Percentiles rank a stretch among this genome's conserved stretches.
Conservation (phyloP, 2,329 filamentous ascomycete genomes). For the Clarireedia paspali region DNA sequence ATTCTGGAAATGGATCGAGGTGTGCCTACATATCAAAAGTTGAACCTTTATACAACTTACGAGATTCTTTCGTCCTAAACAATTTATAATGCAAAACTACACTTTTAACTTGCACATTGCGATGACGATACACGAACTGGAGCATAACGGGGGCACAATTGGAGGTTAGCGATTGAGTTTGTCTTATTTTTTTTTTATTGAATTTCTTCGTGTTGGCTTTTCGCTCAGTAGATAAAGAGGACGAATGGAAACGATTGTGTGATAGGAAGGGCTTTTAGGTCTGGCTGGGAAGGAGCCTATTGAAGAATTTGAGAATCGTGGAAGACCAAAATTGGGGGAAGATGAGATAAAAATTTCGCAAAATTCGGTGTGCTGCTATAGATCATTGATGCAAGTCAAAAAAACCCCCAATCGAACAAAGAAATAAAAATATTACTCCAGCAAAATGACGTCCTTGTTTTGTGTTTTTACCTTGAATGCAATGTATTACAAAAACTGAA, state of each 20-base stretch:
- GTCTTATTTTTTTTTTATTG: conserved; percentile 5
- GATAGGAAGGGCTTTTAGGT: neutral
- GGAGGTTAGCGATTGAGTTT: conserved; percentile 23
- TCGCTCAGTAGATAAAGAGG: neutral
- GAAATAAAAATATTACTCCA: neutral
- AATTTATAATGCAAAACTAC: conserved; percentile 7
- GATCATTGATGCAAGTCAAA: conserved; percentile 1
- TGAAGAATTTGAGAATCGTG: neutral
- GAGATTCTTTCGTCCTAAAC: neutral
- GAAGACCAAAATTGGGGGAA: neutral
- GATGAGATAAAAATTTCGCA: neutral
- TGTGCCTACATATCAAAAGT: neutral
- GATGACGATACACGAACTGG: conserved; percentile 9
- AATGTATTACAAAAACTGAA: no score
- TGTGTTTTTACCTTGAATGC: no score
- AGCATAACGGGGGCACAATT: conserved; percentile 22
- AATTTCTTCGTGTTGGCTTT: neutral
- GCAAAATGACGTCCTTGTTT: no score
- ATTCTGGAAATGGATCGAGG: neutral
- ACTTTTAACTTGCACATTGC: conserved; percentile 1
- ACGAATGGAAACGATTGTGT: neutral
- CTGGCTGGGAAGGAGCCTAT: neutral
- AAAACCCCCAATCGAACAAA: neutral
- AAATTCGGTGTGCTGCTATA: neutral
- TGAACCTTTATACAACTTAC: neutral